Percentiles rank a stretch among this genome's conserved stretches.
Evolutionary conservation across 495 filamentous ascomycete genomes (phyloP).

Genomic region (Trichoderma reesei): DNA sequence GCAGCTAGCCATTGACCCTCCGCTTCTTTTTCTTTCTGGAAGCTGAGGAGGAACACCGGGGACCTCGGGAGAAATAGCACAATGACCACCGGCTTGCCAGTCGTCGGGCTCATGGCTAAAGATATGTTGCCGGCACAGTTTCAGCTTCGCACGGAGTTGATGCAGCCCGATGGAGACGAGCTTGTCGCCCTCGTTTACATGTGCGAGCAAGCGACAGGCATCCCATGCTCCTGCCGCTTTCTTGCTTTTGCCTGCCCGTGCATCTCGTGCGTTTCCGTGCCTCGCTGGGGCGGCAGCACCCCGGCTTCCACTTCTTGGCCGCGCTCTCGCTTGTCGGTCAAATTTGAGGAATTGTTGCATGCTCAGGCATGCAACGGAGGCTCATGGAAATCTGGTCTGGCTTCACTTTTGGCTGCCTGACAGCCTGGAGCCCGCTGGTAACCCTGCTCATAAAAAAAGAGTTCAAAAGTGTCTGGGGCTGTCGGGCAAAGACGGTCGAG

Average conservation of each 20-base stretch:
- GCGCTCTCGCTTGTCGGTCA: neutral
- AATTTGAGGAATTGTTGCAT: neutral
- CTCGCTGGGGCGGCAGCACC: neutral
- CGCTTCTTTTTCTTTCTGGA: constrained; percentile 5
- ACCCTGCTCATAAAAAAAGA: neutral
- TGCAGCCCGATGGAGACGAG: neutral
- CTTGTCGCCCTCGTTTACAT: neutral
- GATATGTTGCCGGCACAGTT: neutral
- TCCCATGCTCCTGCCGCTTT: neutral
- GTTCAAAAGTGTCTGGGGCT: neutral
- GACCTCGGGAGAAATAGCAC: neutral
- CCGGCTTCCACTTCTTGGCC: neutral
- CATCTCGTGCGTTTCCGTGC: neutral
- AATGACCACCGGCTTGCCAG: neutral
- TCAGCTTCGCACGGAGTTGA: neutral
- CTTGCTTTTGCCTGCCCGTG: neutral
- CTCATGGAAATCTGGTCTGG: neutral
- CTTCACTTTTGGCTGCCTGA: neutral
- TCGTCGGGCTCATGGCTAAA: neutral
- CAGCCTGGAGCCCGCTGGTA: neutral
- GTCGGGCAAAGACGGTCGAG: neutral
- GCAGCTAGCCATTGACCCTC: neutral
- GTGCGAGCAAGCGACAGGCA: neutral
- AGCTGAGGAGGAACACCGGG: neutral
- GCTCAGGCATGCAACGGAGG: neutral